These are phyloP conservation scores for Apiotrichum gracile DNA, from an alignment of 1,284 basidiomycete genomes.

Conservation along the genomic window DNA sequence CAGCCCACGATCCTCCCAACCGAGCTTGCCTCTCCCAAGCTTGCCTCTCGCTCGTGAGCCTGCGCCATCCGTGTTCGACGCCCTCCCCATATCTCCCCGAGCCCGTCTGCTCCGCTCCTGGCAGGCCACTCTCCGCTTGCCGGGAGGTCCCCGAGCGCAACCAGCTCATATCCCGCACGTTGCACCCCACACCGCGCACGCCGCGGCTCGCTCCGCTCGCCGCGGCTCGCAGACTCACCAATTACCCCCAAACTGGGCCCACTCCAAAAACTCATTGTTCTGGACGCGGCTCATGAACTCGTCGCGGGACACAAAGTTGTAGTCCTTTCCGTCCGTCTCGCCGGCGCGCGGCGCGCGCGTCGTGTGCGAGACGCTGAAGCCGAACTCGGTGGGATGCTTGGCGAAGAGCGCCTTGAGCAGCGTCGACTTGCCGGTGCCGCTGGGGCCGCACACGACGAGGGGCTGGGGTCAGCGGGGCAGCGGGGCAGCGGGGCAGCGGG, in stretches of 20 bases:
- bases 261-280: slow-evolving; percentile 56
- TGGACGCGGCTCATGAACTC: slow-evolving; percentile 52
- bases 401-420: slow-evolving; percentile 77
- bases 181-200: no score
- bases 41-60: no score
- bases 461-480: slow-evolving; percentile 46
- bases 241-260: slow-evolving; percentile 80
- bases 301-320: slow-evolving; percentile 54
- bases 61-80: no score
- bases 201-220: background rate
- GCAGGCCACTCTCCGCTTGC: no score
- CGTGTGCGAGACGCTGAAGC: slow-evolving; percentile 94
- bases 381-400: slow-evolving; percentile 78
- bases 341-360: slow-evolving; percentile 79
- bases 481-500: no score
- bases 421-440: slow-evolving; percentile 92
- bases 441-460: slow-evolving; percentile 73
- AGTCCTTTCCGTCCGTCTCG: slow-evolving; percentile 65
- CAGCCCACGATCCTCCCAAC: no score
- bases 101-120: no score
- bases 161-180: no score
- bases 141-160: no score
- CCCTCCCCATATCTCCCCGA: no score
- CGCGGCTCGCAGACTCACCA: slow-evolving; percentile 49
- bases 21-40: no score